Percentiles rank a stretch among this genome's conserved stretches.
Conservation (phyloP, 139 green algal genomes). For the Micractinium conductrix region DNA sequence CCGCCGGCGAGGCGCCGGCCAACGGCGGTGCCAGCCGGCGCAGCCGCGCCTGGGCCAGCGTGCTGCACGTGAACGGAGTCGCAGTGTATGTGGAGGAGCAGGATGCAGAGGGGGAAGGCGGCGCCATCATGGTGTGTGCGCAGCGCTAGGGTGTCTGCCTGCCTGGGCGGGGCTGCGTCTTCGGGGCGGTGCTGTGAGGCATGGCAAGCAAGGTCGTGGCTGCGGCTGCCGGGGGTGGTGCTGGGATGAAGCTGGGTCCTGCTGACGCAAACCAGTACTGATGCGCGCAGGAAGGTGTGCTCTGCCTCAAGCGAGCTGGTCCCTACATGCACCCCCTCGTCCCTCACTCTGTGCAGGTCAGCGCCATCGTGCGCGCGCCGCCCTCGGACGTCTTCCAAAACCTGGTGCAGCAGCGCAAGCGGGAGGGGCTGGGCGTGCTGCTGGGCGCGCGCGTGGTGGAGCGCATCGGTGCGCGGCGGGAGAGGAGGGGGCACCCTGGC, state of each 20-base stretch:
- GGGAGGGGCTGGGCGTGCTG: slow-evolving; percentile 40
- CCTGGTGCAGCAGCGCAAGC: slow-evolving; percentile 40
- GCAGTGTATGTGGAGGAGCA: slow-evolving; percentile 45
- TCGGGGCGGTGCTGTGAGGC: too few relatives aligned
- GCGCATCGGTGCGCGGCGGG: too few relatives aligned
- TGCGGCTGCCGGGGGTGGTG: too few relatives aligned
- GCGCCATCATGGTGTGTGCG: slow-evolving; percentile 52
- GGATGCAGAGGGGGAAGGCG: slow-evolving; percentile 45
- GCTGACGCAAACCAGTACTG: too few relatives aligned
- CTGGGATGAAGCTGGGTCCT: too few relatives aligned
- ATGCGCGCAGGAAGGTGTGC: too few relatives aligned
- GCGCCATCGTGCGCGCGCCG: slow-evolving; percentile 45
- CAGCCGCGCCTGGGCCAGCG: slow-evolving; percentile 19
- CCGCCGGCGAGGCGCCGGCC: neutral
- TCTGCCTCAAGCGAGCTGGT: too few relatives aligned
- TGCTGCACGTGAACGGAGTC: slow-evolving; percentile 51
- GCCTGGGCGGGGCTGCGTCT: too few relatives aligned
- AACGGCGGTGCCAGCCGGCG: neutral
- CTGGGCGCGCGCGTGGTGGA: slow-evolving; percentile 24
- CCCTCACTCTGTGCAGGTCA: slow-evolving; percentile 10
- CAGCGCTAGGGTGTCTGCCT: too few relatives aligned
- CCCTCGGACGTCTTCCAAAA: slow-evolving; percentile 40
- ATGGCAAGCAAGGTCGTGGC: too few relatives aligned
- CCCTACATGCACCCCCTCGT: too few relatives aligned
- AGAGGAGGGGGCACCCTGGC: too few relatives aligned